Base-by-base conservation (phyloP, 305 asterid species). In the Solanum aculeatissimum region DNA sequence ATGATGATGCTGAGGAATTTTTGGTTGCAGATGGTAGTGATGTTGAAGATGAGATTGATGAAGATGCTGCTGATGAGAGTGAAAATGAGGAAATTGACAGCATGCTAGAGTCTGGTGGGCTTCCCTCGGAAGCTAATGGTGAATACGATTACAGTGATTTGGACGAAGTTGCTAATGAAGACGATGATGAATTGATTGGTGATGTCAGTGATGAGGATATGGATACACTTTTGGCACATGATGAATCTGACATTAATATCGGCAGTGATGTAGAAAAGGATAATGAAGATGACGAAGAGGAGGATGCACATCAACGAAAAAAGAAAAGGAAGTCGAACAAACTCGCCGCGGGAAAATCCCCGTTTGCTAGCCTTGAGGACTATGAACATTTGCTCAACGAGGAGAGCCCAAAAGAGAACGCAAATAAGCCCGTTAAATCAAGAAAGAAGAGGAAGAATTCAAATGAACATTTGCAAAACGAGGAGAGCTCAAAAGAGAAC, bases 291-390 rank as follows among this genome's bases (percentile, higher is more conserved):
- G 98, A 88, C 29, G 79, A 81, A 10, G 95, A 83, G 63, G 88
- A 85, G 1, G 63, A 27, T 40, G 32, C 84, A 18, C 85, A 69
- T 21, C 84, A 35, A 15, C 86, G 82, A 80, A 90, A 72, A 43
- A 89, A 85, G 88, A 94, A 91, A 85, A 85, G 83, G 49, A 95
- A 91, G 86, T 25, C 90, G 3, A 57, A 66, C 7, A 82, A 57
- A 13, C 84, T 18, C 29, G 25, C 87, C 38, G 27, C 89, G 4
- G 92, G 87, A 29, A 75, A 75, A 75, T 93, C 99, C 10, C 98
- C 99, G 0, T 96, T 96, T 38, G 98, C 98, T 0, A 92, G 95
- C 87, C 89, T 93, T 9, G 98, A 95, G 42, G 97, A 95, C 7
- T 96, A 93, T 49, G 86, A 87, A 82, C 97, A 93, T 87, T 85